Conservation (phyloP, 768 basidiomycete genomes). For the Rossbeevera mucosa region DNA sequence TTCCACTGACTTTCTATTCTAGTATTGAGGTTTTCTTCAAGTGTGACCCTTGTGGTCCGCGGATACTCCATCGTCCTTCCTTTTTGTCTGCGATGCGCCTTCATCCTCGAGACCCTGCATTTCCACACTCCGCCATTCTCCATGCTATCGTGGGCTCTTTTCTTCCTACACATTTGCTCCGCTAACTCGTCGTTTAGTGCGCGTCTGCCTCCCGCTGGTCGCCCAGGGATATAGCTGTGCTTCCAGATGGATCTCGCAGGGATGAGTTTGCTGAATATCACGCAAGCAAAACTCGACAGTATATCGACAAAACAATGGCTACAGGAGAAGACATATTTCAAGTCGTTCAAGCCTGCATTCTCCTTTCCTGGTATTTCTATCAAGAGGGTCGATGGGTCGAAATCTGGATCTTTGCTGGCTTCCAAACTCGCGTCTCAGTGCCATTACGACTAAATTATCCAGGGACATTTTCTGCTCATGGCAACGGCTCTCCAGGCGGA, state of each 20-base stretch:
- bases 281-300: slow-evolving; percentile 79
- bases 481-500: slow-evolving; percentile 64
- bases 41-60: slow-evolving; percentile 81
- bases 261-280: slow-evolving; percentile 87
- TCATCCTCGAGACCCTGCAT: slow-evolving; percentile 74
- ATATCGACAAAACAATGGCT: slow-evolving; percentile 88
- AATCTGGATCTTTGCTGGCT: slow-evolving; percentile 86
- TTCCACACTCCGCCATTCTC: slow-evolving; percentile 85
- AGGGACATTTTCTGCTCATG: slow-evolving; percentile 72
- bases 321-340: slow-evolving; percentile 83
- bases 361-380: slow-evolving; percentile 89
- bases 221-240: slow-evolving; percentile 58
- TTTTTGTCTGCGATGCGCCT: slow-evolving; percentile 77
- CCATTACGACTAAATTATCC: slow-evolving; percentile 83
- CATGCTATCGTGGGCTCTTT: slow-evolving; percentile 73
- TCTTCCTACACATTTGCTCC: slow-evolving; percentile 1
- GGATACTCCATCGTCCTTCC: slow-evolving; percentile 75
- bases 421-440: slow-evolving; percentile 76
- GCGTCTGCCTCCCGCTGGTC: slow-evolving; percentile 83
- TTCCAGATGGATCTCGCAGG: slow-evolving; percentile 72
- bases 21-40: slow-evolving; percentile 88
- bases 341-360: slow-evolving; percentile 81
- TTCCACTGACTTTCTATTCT: slow-evolving; percentile 11
- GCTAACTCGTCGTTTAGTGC: slow-evolving; percentile 44
- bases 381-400: slow-evolving; percentile 88